These are phyloP conservation scores for Aureobasidium namibiae DNA, from an alignment of 2,329 filamentous ascomycete genomes.

Conservation along the genomic window DNA sequence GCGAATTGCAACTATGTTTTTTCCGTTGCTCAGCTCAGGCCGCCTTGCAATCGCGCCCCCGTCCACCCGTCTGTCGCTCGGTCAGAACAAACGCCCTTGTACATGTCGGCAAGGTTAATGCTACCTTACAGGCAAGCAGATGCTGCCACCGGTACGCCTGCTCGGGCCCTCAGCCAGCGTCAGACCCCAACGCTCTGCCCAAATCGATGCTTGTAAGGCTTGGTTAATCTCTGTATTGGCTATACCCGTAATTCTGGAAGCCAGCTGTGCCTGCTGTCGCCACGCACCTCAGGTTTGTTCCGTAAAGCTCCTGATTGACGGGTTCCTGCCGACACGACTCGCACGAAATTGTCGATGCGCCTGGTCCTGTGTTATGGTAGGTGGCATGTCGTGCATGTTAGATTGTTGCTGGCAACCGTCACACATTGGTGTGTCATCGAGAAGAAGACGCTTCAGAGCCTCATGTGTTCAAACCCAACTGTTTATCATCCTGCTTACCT, in stretches of 20 bases:
- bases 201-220: background rate
- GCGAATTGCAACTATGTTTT: conserved; percentile 8
- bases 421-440: background rate
- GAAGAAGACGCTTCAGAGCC: background rate
- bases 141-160: background rate
- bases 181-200: background rate
- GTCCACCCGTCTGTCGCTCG: background rate
- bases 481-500: background rate
- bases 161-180: background rate
- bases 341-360: background rate
- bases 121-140: background rate
- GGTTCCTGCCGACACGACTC: background rate
- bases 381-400: background rate
- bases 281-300: background rate
- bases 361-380: background rate
- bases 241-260: background rate
- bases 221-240: background rate
- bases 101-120: background rate
- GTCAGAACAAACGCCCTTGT: background rate
- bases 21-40: background rate
- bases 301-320: background rate
- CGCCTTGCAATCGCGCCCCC: conserved; percentile 1
- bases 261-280: background rate
- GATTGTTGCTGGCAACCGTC: background rate
- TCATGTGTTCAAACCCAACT: background rate